A percentile compares a stretch with the other conserved stretches of the same genome.
phyloP scores from a whole-genome alignment of 2,329 filamentous ascomycete species.

The Juglanconis juglandina region DNA sequence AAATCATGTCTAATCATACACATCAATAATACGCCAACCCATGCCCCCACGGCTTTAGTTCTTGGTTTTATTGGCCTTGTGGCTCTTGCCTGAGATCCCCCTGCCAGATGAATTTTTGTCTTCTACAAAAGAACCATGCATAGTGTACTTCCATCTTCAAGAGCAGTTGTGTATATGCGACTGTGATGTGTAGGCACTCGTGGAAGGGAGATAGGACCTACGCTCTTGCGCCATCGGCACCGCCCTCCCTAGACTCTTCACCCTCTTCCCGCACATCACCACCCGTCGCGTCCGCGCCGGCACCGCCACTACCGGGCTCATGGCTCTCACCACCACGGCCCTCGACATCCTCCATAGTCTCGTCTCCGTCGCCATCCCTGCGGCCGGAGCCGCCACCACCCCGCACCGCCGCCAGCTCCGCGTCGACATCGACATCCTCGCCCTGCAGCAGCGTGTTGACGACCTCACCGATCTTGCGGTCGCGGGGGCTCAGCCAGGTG shows the following conservation, averaged over 20 bases:
- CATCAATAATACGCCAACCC: slow-evolving; percentile 7
- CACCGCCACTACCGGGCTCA: slow-evolving; percentile 69
- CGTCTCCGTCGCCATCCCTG: slow-evolving; percentile 54
- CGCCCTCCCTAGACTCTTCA: slow-evolving; percentile 81
- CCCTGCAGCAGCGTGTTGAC: slow-evolving; percentile 83
- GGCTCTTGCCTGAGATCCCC: slow-evolving; percentile 7
- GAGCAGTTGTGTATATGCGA: not conserved
- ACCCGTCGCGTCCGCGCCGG: slow-evolving; percentile 81
- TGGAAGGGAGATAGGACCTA: slow-evolving; percentile 65
- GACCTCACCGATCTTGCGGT: slow-evolving; percentile 82
- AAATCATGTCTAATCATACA: slow-evolving; percentile 19
- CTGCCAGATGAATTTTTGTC: slow-evolving; percentile 1
- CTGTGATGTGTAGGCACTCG: not conserved
- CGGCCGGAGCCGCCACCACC: slow-evolving; percentile 43
- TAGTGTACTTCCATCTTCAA: not conserved
- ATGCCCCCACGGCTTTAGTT: slow-evolving; percentile 1
- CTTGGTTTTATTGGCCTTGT: slow-evolving; percentile 7
- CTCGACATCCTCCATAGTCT: slow-evolving; percentile 77
- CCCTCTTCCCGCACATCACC: slow-evolving; percentile 91
- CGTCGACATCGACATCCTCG: slow-evolving; percentile 76
- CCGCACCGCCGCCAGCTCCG: slow-evolving; percentile 65
- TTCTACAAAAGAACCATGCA: not conserved
- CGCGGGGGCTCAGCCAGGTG: slow-evolving; percentile 78
- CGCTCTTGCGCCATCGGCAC: slow-evolving; percentile 97
- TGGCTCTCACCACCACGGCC: slow-evolving; percentile 58